Percentiles rank a stretch among this genome's conserved stretches.
Evolutionary conservation across 306 rosid species (phyloP).

Genomic region (Ceratonia siliqua): DNA sequence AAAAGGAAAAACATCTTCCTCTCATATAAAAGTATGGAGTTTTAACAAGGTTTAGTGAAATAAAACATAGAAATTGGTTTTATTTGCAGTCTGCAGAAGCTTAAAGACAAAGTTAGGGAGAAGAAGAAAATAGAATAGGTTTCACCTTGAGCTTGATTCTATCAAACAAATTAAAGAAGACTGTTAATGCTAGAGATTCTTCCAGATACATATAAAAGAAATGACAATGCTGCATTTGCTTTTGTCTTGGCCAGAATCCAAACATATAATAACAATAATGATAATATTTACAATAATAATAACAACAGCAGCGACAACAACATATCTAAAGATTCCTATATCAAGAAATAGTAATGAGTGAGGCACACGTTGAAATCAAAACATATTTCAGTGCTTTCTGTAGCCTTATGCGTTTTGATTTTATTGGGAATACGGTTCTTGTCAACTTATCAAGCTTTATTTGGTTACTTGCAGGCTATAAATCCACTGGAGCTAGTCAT

Average conservation of each 20-base stretch:
- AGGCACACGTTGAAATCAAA: neutral
- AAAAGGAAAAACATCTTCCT: no score
- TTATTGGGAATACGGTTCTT: slow-evolving; percentile 23
- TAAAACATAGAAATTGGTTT: neutral
- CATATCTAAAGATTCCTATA: no score
- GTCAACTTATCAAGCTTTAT: slow-evolving; percentile 22
- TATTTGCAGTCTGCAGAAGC: neutral
- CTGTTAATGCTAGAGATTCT: neutral
- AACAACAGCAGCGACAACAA: no score
- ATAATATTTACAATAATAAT: no score
- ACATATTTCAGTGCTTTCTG: slow-evolving; percentile 4
- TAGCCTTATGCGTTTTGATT: neutral
- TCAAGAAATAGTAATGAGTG: slow-evolving; percentile 1
- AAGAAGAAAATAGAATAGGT: neutral
- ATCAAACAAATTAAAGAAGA: neutral
- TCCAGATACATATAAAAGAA: neutral
- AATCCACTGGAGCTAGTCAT: slow-evolving; percentile 85
- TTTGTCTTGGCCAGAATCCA: no score
- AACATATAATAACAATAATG: no score
- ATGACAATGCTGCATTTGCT: neutral
- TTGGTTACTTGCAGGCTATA: slow-evolving; percentile 66
- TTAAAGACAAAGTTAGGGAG: neutral
- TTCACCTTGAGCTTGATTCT: slow-evolving; percentile 28
- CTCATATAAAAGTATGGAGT: no score
- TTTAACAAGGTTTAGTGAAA: neutral